Conservation (phyloP, 139 green algal species). For the Pleodorina starrii region DNA sequence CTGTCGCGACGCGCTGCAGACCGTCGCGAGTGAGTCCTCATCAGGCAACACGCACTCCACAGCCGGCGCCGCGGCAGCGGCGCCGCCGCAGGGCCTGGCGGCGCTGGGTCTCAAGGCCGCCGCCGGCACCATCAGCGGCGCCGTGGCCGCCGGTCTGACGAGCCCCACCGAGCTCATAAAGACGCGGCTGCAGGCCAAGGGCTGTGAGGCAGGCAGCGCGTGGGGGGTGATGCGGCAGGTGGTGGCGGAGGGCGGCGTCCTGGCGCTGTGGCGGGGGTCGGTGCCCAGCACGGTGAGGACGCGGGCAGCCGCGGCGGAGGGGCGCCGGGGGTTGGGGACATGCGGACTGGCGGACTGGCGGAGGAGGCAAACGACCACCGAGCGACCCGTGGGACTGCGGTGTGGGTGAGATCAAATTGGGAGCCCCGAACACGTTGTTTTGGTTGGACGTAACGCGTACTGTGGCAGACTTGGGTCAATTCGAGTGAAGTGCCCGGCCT, state of each 20-base stretch:
- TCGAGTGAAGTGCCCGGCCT: too few species aligned
- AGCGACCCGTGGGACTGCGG: too few species aligned
- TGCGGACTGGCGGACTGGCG: too few species aligned
- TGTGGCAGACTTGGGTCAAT: too few species aligned
- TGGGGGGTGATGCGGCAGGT: slow-evolving; percentile 21
- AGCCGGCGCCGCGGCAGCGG: background rate
- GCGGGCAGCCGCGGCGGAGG: too few species aligned
- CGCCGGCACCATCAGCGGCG: slow-evolving; percentile 79
- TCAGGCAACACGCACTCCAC: background rate
- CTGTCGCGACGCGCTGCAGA: slow-evolving; percentile 63
- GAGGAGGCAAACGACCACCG: too few species aligned
- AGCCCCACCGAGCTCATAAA: slow-evolving; percentile 92
- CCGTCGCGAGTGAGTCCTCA: background rate
- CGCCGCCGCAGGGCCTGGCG: background rate
- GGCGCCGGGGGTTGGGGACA: too few species aligned
- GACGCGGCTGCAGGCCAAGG: slow-evolving; percentile 54
- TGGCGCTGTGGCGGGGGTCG: slow-evolving; percentile 56
- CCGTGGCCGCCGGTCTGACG: slow-evolving; percentile 76
- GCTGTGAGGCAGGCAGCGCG: background rate
- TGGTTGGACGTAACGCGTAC: too few species aligned
- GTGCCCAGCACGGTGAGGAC: slow-evolving; percentile 46
- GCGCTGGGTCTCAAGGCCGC: slow-evolving; percentile 70
- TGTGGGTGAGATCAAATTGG: too few species aligned
- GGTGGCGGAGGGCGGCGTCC: slow-evolving; percentile 32
- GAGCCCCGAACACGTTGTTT: too few species aligned